Percentiles rank a stretch among this genome's conserved stretches.
Conservation (phyloP, 345 rosid species). For the Zanthoxylum bungeanum region DNA sequence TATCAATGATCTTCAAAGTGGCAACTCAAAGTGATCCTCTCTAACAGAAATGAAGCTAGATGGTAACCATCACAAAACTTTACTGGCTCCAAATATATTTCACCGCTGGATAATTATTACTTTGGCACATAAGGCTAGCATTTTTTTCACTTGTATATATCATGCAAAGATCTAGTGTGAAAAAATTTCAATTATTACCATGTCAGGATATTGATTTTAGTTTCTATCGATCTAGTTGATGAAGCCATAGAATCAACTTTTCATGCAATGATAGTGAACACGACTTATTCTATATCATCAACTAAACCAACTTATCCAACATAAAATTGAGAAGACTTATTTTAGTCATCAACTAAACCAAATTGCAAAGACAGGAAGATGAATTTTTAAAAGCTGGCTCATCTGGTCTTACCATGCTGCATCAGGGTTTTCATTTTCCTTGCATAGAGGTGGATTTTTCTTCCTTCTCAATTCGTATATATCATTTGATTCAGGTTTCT, state of each 20-base stretch:
- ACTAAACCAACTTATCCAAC: not conserved
- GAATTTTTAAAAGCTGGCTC: conserved; percentile 3
- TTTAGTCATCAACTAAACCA: too few relatives aligned
- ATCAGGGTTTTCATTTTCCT: conserved; percentile 84
- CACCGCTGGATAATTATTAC: not conserved
- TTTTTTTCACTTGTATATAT: not conserved
- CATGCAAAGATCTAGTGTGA: not conserved
- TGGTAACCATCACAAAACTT: not conserved
- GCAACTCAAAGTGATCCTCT: not conserved
- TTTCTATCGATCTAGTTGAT: not conserved
- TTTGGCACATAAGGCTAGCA: not conserved
- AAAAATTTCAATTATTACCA: not conserved
- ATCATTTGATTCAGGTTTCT: conserved; percentile 88
- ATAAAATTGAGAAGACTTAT: not conserved
- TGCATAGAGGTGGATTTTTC: conserved; percentile 84
- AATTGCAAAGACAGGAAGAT: conserved; percentile 6
- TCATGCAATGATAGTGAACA: not conserved
- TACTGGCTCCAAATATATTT: not conserved
- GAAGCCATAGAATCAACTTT: not conserved
- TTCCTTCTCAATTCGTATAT: conserved; percentile 78
- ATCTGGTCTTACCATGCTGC: conserved; percentile 75
- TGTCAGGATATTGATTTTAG: not conserved
- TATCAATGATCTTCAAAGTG: not conserved
- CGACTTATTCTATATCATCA: not conserved
- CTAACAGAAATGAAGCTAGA: not conserved